Evolutionary conservation across 139 green algal genomes (phyloP).

Genomic region (Astrephomene gubernaculifera): DNA sequence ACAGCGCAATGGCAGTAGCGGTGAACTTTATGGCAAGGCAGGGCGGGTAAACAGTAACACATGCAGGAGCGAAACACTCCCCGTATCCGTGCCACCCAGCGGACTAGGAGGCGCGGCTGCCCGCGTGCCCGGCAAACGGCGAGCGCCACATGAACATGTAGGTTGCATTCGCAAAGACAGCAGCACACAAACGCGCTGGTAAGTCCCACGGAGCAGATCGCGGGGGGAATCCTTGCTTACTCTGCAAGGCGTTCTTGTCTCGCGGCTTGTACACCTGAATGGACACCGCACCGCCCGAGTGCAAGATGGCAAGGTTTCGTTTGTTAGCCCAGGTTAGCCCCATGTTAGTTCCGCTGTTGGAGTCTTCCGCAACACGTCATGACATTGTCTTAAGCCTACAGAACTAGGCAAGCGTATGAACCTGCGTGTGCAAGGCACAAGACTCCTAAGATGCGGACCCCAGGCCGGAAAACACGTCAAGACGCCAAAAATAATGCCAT

Average conservation of each 20-base stretch:
- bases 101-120: no score
- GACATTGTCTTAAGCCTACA: no score
- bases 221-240: background rate
- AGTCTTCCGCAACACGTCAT: no score
- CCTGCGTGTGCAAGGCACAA: background rate
- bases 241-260: conserved; percentile 5
- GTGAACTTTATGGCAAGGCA: background rate
- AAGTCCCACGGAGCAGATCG: no score
- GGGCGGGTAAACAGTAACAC: background rate
- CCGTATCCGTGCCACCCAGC: background rate
- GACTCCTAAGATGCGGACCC: background rate
- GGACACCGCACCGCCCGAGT: background rate
- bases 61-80: background rate
- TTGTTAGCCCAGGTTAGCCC: background rate
- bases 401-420: background rate
- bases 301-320: no score
- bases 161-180: no score
- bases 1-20: background rate
- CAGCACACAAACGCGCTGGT: no score
- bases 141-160: no score
- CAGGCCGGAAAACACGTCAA: background rate
- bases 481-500: background rate
- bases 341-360: background rate
- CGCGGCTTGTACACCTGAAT: background rate
- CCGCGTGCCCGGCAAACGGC: no score